Evolutionary conservation across 208 protist species (phyloP), one percentile per base, ranked within the genome.

Genomic region (Borovskyia barvae): DNA sequence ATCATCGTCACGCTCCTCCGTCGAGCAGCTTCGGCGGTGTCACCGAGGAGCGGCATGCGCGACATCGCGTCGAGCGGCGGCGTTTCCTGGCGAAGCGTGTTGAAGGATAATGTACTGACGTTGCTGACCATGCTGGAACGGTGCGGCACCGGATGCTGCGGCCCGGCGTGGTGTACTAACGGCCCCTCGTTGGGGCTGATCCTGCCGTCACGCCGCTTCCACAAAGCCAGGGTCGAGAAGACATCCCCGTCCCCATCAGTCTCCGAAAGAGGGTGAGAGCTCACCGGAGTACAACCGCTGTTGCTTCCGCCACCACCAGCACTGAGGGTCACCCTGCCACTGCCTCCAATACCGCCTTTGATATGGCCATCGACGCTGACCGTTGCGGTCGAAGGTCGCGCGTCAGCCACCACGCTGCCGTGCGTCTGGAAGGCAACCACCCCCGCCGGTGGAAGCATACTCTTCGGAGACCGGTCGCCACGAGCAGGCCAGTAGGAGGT

Each of bases 321-420:
- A n/a, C n/a, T n/a, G n/a, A n/a, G n/a, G n/a, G 25, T 37, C 28
- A 30, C 29, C 12, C 5, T 33, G 11, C 29, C 8, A 9, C 5
- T 24, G 5, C 39, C 28, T 11, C 1, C 42, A 30, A n/a, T 32
- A 41, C 22, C 22, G 17, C 19, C 29, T 6, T 39, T 39, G 28
- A 33, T 46, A 29, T 47, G 36, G 5, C 40, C 53, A 14, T 22
- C 14, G 24, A 30, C 2, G 20, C 15, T 19, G 30, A 4, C 46
- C 43, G 39, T 14, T 9, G 20, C 11, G 1, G 61, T 53, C 19
- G 45, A 32, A 7, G 61, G 61, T 9, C 42, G 49, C 12, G 61
- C 61, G 25, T 67, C 61, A 6, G 48, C 61, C n/a, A 59, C 61
- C 25, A 67, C 61, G 43, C 37, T 59, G 43, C 61, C 51, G 51